phyloP scores from a whole-genome alignment of 768 basidiomycete genomes.

The Infundibulicybe gibba region DNA sequence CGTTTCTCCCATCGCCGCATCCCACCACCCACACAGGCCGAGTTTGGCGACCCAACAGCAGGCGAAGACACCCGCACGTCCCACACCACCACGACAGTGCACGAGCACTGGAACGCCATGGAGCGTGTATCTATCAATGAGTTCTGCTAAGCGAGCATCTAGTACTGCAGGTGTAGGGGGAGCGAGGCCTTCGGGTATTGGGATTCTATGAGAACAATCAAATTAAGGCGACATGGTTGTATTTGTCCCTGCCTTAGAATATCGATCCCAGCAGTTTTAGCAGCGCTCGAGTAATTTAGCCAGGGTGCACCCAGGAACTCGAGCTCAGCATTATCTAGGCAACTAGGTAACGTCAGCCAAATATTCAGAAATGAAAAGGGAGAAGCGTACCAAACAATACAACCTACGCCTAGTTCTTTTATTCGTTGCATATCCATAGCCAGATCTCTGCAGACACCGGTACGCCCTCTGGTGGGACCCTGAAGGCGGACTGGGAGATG shows the following conservation, averaged over 20 bases:
- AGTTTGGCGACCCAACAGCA: conserved; percentile 92
- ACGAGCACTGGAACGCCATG: conserved; percentile 69
- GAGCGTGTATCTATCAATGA: conserved; percentile 74
- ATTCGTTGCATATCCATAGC: conserved; percentile 75
- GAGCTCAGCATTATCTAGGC: conserved; percentile 83
- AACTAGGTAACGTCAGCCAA: conserved; percentile 39
- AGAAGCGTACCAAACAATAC: conserved; percentile 71
- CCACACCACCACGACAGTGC: conserved; percentile 94
- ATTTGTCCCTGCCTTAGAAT: conserved; percentile 53
- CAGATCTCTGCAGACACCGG: conserved; percentile 81
- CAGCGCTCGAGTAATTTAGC: conserved; percentile 66
- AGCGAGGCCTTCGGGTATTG: conserved; percentile 86
- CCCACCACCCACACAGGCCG: conserved; percentile 76
- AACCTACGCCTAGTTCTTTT: conserved; percentile 67
- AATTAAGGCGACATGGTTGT: too few relatives aligned
- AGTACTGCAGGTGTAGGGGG: conserved; percentile 57
- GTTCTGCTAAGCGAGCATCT: conserved; percentile 59
- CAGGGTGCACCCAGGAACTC: conserved; percentile 84
- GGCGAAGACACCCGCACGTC: conserved; percentile 88
- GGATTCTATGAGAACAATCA: conserved; percentile 50
- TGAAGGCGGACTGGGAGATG: conserved; percentile 59
- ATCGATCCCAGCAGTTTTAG: conserved; percentile 66
- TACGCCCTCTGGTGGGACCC: conserved; percentile 76
- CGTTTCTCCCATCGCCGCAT: background rate
- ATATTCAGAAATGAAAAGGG: background rate